Conservation (phyloP, 495 filamentous ascomycete genomes). For the Aspergillus nidulans region DNA sequence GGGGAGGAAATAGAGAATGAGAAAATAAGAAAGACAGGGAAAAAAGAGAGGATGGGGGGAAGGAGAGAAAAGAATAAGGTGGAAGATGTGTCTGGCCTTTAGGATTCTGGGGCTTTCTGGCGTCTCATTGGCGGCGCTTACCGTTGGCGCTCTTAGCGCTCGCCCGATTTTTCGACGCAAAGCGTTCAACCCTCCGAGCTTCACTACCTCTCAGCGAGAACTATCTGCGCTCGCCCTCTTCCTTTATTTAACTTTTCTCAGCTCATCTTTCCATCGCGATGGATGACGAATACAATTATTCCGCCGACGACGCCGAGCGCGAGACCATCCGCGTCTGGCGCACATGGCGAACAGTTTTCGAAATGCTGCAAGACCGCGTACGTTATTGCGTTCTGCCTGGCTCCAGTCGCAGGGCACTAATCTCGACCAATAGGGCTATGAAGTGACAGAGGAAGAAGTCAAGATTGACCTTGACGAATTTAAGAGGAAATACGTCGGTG, state of each 20-base stretch:
- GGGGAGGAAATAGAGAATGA: neutral
- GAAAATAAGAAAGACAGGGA: slow-evolving; percentile 2
- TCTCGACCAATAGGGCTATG: slow-evolving; percentile 69
- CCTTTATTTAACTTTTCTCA: neutral
- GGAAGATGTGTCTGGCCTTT: slow-evolving; percentile 14
- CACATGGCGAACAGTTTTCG: slow-evolving; percentile 79
- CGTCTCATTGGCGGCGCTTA: slow-evolving; percentile 22
- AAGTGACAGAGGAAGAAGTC: slow-evolving; percentile 84
- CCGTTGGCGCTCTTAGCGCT: slow-evolving; percentile 26
- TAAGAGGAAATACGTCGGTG: slow-evolving; percentile 57
- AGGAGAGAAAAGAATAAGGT: slow-evolving; percentile 3
- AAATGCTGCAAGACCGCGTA: slow-evolving; percentile 83
- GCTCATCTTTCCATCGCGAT: neutral
- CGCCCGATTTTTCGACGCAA: slow-evolving; percentile 25
- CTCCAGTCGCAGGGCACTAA: slow-evolving; percentile 1
- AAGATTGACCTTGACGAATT: slow-evolving; percentile 76
- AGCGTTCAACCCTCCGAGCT: neutral
- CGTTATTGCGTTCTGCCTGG: slow-evolving; percentile 1
- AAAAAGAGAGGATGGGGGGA: slow-evolving; percentile 8
- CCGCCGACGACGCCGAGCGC: slow-evolving; percentile 54
- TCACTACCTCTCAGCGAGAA: neutral
- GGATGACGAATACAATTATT: slow-evolving; percentile 41
- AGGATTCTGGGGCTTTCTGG: slow-evolving; percentile 19
- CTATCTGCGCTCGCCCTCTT: neutral
- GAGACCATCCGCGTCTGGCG: slow-evolving; percentile 76